Evolutionary conservation across 1,139 yeast species (phyloP).

Genomic region (Pichia sp.): DNA sequence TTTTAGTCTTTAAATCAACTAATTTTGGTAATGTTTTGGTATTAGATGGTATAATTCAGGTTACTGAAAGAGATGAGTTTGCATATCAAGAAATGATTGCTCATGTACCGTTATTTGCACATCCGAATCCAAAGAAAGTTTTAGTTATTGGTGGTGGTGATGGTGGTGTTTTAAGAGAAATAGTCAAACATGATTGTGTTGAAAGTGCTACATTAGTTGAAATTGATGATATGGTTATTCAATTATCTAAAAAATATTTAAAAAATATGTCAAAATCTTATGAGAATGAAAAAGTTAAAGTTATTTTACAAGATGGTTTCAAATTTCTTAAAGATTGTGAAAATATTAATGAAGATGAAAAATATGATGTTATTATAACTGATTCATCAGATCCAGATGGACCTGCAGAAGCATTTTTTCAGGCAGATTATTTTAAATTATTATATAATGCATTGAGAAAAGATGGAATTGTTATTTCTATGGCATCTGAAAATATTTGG

Average conservation of each 20-base stretch:
- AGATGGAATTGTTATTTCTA: constrained; percentile 60
- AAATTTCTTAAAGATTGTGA: constrained; percentile 59
- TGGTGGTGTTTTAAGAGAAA: constrained; percentile 91
- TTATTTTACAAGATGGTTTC: constrained; percentile 88
- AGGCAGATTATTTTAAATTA: constrained; percentile 71
- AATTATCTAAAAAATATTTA: constrained; percentile 72
- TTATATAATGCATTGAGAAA: constrained; percentile 58
- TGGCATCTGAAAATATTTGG: constrained; percentile 95
- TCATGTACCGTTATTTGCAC: constrained; percentile 82
- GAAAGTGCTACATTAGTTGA: constrained; percentile 87
- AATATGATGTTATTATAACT: constrained; percentile 81
- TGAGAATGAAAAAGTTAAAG: constrained; percentile 72
- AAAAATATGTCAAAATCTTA: constrained; percentile 74
- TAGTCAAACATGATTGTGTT: constrained; percentile 75
- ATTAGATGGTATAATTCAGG: constrained; percentile 85
- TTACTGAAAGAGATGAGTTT: constrained; percentile 90
- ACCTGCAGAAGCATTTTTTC: constrained; percentile 92
- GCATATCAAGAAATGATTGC: constrained; percentile 94
- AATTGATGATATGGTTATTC: constrained; percentile 85
- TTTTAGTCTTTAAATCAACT: constrained; percentile 78
- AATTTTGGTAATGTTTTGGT: constrained; percentile 89
- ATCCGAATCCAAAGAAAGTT: constrained; percentile 84
- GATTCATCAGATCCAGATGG: constrained; percentile 98
- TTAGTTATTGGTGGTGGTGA: constrained; percentile 95
- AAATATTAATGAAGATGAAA: constrained; percentile 14